A percentile compares a stretch with the other conserved stretches of the same genome.
Evolutionary conservation across 768 basidiomycete species (phyloP).

Genomic region (Lentinula sp.): DNA sequence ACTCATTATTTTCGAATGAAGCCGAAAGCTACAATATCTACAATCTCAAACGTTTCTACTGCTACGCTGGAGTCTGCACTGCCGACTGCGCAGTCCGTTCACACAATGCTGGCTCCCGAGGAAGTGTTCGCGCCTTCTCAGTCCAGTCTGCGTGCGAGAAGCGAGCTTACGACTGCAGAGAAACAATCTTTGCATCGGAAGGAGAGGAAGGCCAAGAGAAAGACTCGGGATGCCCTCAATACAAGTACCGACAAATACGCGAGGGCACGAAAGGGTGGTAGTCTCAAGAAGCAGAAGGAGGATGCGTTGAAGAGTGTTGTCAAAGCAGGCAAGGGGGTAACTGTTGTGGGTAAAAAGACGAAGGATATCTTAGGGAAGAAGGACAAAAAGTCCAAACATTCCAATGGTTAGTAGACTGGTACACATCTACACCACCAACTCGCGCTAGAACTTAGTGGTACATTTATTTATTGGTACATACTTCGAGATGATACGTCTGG

Average conservation of each 20-base stretch:
- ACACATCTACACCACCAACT: background rate
- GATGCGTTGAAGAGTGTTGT: constrained; percentile 76
- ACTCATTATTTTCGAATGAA: constrained; percentile 21
- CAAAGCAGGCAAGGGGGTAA: constrained; percentile 80
- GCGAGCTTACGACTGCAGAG: constrained; percentile 81
- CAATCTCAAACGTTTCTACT: constrained; percentile 75
- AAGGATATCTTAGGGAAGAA: constrained; percentile 25
- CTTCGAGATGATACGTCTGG: no score
- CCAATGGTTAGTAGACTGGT: background rate
- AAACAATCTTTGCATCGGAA: constrained; percentile 68
- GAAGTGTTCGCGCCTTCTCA: constrained; percentile 71
- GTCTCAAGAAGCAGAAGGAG: constrained; percentile 78
- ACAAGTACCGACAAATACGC: constrained; percentile 61
- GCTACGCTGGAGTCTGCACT: constrained; percentile 86
- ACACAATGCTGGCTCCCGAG: constrained; percentile 88
- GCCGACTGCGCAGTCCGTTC: constrained; percentile 69
- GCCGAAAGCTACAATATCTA: constrained; percentile 87
- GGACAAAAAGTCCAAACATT: constrained; percentile 21
- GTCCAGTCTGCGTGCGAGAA: constrained; percentile 52
- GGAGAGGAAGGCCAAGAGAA: constrained; percentile 66
- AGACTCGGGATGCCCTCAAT: constrained; percentile 57
- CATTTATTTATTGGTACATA: no score
- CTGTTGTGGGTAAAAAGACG: constrained; percentile 72
- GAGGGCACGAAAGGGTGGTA: constrained; percentile 42
- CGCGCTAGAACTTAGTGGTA: no score